These are phyloP conservation scores for Grifola frondosa DNA, from an alignment of 1,284 basidiomycete species.

Conservation along the genomic window DNA sequence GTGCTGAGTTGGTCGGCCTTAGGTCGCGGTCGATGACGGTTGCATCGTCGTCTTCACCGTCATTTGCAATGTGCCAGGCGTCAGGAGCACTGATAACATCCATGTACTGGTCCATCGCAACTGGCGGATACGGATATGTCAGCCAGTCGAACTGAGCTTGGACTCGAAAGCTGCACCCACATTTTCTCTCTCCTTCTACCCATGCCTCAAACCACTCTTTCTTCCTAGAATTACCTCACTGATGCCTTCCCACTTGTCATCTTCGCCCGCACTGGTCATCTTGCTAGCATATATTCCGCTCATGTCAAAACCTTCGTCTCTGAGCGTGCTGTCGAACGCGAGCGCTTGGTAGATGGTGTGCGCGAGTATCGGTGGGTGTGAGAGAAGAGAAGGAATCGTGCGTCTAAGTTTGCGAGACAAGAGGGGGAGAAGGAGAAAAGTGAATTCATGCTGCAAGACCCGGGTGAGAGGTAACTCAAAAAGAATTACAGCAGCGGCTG, in stretches of 20 bases:
- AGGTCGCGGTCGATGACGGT: slow-evolving; percentile 40
- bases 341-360: slow-evolving; percentile 95
- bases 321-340: slow-evolving; percentile 81
- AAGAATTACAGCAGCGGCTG: slow-evolving; percentile 10
- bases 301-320: slow-evolving; percentile 74
- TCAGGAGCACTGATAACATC: slow-evolving; percentile 79
- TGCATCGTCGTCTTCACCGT: slow-evolving; percentile 50
- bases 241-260: slow-evolving; percentile 69
- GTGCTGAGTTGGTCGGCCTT: slow-evolving; percentile 75
- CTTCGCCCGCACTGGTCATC: slow-evolving; percentile 22
- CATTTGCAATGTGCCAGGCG: slow-evolving; percentile 87
- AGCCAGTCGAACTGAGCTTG: not conserved
- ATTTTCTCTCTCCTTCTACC: slow-evolving; percentile 84
- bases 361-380: slow-evolving; percentile 83
- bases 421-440: slow-evolving; percentile 67
- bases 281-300: slow-evolving; percentile 43
- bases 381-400: slow-evolving; percentile 73
- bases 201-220: slow-evolving; percentile 89
- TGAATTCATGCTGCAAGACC: slow-evolving; percentile 78
- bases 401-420: slow-evolving; percentile 71
- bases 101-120: slow-evolving; percentile 79
- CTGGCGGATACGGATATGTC: slow-evolving; percentile 34
- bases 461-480: slow-evolving; percentile 2
- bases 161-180: slow-evolving; percentile 50
- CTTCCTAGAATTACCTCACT: slow-evolving; percentile 79